phyloP scores from a whole-genome alignment of 177 flowering plant species.

The Vitis hybrid region DNA sequence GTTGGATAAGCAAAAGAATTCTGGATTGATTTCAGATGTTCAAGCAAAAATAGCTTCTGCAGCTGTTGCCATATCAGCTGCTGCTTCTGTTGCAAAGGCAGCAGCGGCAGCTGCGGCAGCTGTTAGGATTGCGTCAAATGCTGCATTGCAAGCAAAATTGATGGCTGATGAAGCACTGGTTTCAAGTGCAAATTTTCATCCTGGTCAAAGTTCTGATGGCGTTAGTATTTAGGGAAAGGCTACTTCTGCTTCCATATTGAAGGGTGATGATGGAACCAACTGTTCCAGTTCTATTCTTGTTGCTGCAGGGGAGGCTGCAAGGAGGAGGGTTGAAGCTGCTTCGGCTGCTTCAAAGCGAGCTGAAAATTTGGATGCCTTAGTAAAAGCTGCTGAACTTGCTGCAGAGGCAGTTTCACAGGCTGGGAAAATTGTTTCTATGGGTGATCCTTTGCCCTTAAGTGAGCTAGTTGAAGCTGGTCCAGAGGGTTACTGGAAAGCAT shows the following conservation, averaged over 20 bases:
- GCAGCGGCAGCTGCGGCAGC: constrained; percentile 69
- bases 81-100: constrained; percentile 94
- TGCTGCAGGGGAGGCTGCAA: constrained; percentile 82
- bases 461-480: constrained; percentile 67
- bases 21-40: constrained; percentile 52
- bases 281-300: constrained; percentile 53
- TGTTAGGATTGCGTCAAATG: constrained; percentile 87
- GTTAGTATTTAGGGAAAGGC: constrained; percentile 37
- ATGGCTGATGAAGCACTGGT: constrained; percentile 82
- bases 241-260: constrained; percentile 60
- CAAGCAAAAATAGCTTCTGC: constrained; percentile 75
- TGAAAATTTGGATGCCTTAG: constrained; percentile 86
- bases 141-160: constrained; percentile 86
- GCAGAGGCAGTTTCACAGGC: constrained; percentile 96
- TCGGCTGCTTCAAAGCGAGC: constrained; percentile 87
- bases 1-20: constrained; percentile 52
- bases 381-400: constrained; percentile 90
- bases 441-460: constrained; percentile 67
- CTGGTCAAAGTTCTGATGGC: constrained; percentile 23
- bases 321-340: constrained; percentile 81
- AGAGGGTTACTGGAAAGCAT: constrained; percentile 59
- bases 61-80: constrained; percentile 81
- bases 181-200: constrained; percentile 22
- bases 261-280: constrained; percentile 38
- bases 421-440: constrained; percentile 77